Evolutionary conservation across 306 rosid genomes (phyloP).

Genomic region (Rosa lucieae): DNA sequence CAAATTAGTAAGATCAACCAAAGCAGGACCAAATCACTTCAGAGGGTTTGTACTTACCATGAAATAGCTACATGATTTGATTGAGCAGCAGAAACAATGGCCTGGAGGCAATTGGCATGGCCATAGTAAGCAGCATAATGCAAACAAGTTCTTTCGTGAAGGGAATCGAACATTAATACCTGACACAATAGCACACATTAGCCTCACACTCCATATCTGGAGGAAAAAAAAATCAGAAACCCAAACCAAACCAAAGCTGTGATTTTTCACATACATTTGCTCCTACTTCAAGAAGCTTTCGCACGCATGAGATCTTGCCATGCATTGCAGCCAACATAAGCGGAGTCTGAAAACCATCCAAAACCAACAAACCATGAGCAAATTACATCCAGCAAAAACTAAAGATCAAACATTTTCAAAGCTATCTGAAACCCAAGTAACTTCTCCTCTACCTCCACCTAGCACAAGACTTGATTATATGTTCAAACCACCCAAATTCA

Average conservation of each 20-base stretch:
- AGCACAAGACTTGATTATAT: too few species aligned
- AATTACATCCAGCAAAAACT: background rate
- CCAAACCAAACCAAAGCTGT: constrained; percentile 5
- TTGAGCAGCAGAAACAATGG: constrained; percentile 78
- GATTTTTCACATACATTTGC: constrained; percentile 65
- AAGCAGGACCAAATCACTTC: background rate
- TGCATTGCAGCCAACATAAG: too few species aligned
- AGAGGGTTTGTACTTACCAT: constrained; percentile 49
- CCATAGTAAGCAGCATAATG: constrained; percentile 92
- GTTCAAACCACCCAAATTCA: too few species aligned
- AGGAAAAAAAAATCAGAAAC: background rate
- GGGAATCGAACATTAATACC: constrained; percentile 92
- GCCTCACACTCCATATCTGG: constrained; percentile 1
- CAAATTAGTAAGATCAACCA: background rate
- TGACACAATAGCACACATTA: constrained; percentile 28
- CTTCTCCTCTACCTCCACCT: too few species aligned
- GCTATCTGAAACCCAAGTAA: too few species aligned
- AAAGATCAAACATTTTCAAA: background rate
- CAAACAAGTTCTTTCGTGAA: constrained; percentile 83
- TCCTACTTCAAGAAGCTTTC: constrained; percentile 76
- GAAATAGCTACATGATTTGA: constrained; percentile 87
- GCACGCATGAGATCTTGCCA: too few species aligned
- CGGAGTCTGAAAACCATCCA: constrained; percentile 65
- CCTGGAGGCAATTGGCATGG: constrained; percentile 78
- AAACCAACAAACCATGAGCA: constrained; percentile 26